Conservation (phyloP, 176 grass and related monocot species). For the Themeda triandra region DNA sequence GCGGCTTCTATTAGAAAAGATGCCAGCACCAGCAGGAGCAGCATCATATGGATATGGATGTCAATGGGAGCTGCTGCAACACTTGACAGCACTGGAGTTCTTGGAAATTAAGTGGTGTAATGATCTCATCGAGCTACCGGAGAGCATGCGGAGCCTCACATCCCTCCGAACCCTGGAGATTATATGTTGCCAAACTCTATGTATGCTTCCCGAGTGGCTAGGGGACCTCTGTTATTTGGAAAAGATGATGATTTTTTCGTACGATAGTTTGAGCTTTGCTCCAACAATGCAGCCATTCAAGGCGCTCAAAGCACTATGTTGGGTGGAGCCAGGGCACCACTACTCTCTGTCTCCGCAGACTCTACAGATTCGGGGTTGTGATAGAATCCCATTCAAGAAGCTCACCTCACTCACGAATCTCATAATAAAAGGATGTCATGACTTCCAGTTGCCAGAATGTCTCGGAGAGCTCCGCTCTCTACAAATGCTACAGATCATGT, state of each 20-base stretch:
- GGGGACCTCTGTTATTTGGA: not conserved
- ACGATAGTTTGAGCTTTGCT: not conserved
- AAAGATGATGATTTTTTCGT: rapidly evolving
- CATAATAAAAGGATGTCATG: rapidly evolving
- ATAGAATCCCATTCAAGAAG: not conserved
- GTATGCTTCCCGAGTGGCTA: not conserved
- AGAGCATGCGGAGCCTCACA: too few relatives aligned
- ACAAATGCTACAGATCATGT: not conserved
- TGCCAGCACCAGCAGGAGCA: not conserved
- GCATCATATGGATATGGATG: not conserved
- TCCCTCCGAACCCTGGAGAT: not conserved
- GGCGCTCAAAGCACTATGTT: not conserved
- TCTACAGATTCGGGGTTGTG: too few relatives aligned
- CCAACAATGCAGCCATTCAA: not conserved
- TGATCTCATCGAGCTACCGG: too few relatives aligned
- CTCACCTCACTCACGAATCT: not conserved
- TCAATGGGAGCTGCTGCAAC: not conserved
- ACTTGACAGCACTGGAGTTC: not conserved
- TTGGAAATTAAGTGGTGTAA: not conserved
- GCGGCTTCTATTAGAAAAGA: rapidly evolving
- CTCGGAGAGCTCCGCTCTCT: not conserved
- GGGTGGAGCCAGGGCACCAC: too few relatives aligned
- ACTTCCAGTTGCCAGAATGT: not conserved
- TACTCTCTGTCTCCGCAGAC: too few relatives aligned
- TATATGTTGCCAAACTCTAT: rapidly evolving